These are phyloP conservation scores for Leccinum broughii DNA, from an alignment of 768 basidiomycete genomes.

Conservation along the genomic window DNA sequence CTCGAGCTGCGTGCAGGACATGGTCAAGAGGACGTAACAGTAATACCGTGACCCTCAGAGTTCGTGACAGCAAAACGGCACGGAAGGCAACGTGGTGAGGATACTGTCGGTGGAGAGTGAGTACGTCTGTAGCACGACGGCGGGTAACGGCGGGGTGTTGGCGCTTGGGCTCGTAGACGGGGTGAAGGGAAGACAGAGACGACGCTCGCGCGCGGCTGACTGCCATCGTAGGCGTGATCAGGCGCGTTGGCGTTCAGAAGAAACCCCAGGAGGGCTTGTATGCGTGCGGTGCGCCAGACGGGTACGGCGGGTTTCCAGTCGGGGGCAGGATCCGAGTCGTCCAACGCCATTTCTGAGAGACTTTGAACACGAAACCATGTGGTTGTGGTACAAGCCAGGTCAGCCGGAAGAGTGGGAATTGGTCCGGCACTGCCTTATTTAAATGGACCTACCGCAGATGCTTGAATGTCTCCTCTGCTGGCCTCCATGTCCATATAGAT, in stretches of 20 bases:
- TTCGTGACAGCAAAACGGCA: constrained; percentile 75
- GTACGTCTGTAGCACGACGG: constrained; percentile 63
- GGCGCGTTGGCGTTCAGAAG: constrained; percentile 26
- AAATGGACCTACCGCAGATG: constrained; percentile 58
- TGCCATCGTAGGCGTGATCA: constrained; percentile 23
- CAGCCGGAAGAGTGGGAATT: not conserved
- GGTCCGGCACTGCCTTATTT: constrained; percentile 1
- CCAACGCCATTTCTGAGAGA: constrained; percentile 13
- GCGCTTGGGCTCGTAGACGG: constrained; percentile 10
- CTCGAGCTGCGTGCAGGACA: constrained; percentile 56
- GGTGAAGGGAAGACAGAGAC: constrained; percentile 4
- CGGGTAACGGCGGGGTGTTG: constrained; percentile 22
- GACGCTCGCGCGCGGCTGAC: constrained; percentile 17
- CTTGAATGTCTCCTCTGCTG: constrained; percentile 71
- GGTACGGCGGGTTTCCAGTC: constrained; percentile 9
- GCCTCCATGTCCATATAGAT: constrained; percentile 98
- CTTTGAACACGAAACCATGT: too few species aligned
- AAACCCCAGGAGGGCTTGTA: constrained; percentile 16
- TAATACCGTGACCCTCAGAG: too few species aligned
- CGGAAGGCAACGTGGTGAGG: constrained; percentile 56
- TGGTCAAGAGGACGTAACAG: constrained; percentile 43
- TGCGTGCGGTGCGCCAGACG: constrained; percentile 7
- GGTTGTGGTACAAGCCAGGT: too few species aligned
- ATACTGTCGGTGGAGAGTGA: constrained; percentile 50
- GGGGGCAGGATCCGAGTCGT: not conserved